These are phyloP conservation scores for Penicillium malachiteum DNA, from an alignment of 495 filamentous ascomycete genomes.

Conservation along the genomic window DNA sequence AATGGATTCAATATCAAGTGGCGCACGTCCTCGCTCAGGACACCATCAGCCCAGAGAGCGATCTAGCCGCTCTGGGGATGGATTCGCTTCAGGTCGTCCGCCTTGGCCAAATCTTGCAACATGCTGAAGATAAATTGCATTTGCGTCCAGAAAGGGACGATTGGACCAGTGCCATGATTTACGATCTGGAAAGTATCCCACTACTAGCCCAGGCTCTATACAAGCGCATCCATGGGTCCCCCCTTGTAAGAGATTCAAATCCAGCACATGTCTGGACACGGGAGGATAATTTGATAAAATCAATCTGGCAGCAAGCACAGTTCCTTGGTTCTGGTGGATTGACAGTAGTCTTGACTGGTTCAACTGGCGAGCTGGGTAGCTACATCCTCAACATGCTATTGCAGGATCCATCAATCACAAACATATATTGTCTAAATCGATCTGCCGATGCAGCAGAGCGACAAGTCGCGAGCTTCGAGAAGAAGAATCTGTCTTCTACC, in stretches of 20 bases:
- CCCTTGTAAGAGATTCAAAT: too few species aligned
- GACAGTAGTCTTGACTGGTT: conserved; percentile 48
- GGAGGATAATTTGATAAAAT: too few species aligned
- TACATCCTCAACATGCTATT: conserved; percentile 52
- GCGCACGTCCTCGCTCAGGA: conserved; percentile 1
- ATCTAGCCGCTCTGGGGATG: conserved; percentile 15
- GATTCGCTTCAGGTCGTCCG: conserved; percentile 17
- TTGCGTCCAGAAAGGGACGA: conserved; percentile 1
- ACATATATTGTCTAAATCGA: conserved; percentile 57
- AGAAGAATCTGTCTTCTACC: conserved; percentile 11
- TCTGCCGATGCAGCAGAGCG: conserved; percentile 17
- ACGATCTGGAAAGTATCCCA: not conserved
- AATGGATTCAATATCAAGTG: conserved; percentile 1
- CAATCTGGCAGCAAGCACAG: too few species aligned
- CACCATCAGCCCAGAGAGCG: not conserved
- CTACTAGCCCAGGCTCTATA: too few species aligned
- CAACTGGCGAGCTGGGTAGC: conserved; percentile 55
- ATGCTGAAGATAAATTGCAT: conserved; percentile 6
- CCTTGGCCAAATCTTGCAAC: conserved; percentile 6
- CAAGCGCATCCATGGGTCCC: too few species aligned
- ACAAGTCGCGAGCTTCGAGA: conserved; percentile 16
- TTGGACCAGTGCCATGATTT: conserved; percentile 9
- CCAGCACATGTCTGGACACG: too few species aligned
- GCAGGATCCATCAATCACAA: conserved; percentile 35
- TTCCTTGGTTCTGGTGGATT: too few species aligned